Evolutionary conservation across 169 alveolate genomes (phyloP).

Genomic region (Sarcocystis neurona): DNA sequence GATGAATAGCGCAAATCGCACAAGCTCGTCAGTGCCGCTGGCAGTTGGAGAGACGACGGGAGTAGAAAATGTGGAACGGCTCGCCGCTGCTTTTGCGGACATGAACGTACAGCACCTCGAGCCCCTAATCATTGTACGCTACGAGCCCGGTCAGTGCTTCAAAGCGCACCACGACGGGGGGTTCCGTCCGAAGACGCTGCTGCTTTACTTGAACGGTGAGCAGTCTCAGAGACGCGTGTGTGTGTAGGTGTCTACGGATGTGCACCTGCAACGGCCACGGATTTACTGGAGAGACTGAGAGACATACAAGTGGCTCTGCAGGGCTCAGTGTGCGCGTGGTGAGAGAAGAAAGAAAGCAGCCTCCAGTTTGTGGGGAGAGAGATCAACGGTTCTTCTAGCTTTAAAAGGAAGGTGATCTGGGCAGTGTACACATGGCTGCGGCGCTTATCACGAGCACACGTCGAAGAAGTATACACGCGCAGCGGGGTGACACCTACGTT

Average conservation of each 20-base stretch:
- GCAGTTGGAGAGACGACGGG: conserved; percentile 45
- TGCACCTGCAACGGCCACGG: background rate
- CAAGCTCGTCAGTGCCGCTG: conserved; percentile 53
- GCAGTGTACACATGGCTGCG: no score
- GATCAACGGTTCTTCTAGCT: no score
- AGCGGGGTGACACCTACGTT: no score
- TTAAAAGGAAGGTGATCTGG: no score
- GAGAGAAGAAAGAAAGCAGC: no score
- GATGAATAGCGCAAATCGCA: conserved; percentile 42
- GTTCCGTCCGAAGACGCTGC: conserved; percentile 65
- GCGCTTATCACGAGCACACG: no score
- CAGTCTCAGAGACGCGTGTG: background rate
- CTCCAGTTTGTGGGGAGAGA: no score
- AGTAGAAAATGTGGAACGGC: conserved; percentile 46
- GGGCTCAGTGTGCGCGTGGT: no score
- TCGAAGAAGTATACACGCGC: no score
- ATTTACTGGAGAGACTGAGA: background rate
- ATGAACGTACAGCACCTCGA: conserved; percentile 63
- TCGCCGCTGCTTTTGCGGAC: conserved; percentile 59
- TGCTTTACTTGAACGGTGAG: conserved; percentile 64
- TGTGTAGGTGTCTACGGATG: background rate
- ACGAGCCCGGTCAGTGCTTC: conserved; percentile 63
- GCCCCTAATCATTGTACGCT: conserved; percentile 55
- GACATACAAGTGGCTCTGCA: background rate
- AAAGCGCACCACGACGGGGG: conserved; percentile 65